These are phyloP conservation scores for Effrenium voratum DNA, from an alignment of 73 alveolate genomes.

Conservation along the genomic window DNA sequence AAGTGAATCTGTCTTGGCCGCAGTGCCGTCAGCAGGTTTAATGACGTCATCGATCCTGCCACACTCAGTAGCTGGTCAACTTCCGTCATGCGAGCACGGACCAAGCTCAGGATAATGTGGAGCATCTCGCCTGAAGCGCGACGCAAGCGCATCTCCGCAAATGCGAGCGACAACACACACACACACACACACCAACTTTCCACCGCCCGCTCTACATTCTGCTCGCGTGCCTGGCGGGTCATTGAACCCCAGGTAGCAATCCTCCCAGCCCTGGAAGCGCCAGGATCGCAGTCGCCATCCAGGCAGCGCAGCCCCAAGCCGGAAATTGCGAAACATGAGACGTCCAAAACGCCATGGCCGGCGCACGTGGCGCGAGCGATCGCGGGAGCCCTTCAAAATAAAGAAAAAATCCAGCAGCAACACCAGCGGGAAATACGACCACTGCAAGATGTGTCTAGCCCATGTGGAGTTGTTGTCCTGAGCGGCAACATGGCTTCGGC, in stretches of 20 bases:
- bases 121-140: slow-evolving; percentile 63
- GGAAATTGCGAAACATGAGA: too few species aligned
- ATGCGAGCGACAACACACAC: not conserved
- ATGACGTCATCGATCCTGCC: slow-evolving; percentile 75
- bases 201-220: not conserved
- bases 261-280: slow-evolving; percentile 77
- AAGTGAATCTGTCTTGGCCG: slow-evolving; percentile 28
- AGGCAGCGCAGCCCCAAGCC: not conserved
- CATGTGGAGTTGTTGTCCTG: too few species aligned
- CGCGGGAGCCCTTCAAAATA: too few species aligned
- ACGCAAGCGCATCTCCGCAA: not conserved
- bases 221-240: slow-evolving; percentile 22
- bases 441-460: too few species aligned
- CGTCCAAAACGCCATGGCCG: too few species aligned
- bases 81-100: slow-evolving; percentile 16
- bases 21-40: slow-evolving; percentile 40
- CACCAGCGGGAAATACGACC: too few species aligned
- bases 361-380: too few species aligned
- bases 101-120: slow-evolving; percentile 57
- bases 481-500: too few species aligned
- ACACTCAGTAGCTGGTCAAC: slow-evolving; percentile 33
- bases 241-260: slow-evolving; percentile 72
- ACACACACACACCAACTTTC: not conserved
- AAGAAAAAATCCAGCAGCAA: too few species aligned
- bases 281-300: slow-evolving; percentile 66